Evolutionary conservation across 2,329 filamentous ascomycete species (phyloP), one percentile per base, ranked within the genome.

Genomic region (Verticillium tricorpus): DNA sequence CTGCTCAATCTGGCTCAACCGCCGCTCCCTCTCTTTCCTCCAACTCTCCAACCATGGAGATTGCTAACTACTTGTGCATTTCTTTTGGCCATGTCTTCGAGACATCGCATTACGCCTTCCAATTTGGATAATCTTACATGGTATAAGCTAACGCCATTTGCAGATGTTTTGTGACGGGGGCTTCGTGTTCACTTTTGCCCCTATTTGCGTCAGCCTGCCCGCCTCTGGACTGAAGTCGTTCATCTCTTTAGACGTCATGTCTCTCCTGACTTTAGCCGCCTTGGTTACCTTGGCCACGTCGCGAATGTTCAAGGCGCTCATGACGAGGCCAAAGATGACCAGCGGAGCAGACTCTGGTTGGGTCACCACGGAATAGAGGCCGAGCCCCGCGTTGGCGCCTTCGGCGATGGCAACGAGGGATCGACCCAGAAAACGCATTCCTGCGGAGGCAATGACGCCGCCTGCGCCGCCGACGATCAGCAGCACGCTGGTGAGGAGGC

Each of bases 401-500:
- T 57, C 56, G 8, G 56, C 32, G n/a, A 39, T 8, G 17, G 17
- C 32, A n/a, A 57, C 56, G 34, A 57, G 56, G 28, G 56, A 19
- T 32, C 56, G 56, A 32, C 56, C 56, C 6, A 57, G 56, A 34
- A 35, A n/a, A 22, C 56, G 56, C 56, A 57, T 14, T 17, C 56
- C 56, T 3, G 56, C 31, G 32, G 12, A 37, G 34, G 56, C 56
- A 3, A 22, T 32, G 32, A 57, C n/a, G 34, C 56, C 34, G 56
- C 56, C 56, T 17, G 39, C 37, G 56, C 56, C 56, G 34, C 56
- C 56, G n/a, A 57, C 17, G n/a, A 57, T 32, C 17, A 57, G 56
- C 17, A 62, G 37, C n/a, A 62, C 39, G 19, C 52, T 55, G 5
- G 64, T 63, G 32, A 66, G 56, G 7, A 61, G 57, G 31, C 59